Base-by-base conservation (phyloP, 495 filamentous ascomycete species). In the Talaromyces trachyspermus region DNA sequence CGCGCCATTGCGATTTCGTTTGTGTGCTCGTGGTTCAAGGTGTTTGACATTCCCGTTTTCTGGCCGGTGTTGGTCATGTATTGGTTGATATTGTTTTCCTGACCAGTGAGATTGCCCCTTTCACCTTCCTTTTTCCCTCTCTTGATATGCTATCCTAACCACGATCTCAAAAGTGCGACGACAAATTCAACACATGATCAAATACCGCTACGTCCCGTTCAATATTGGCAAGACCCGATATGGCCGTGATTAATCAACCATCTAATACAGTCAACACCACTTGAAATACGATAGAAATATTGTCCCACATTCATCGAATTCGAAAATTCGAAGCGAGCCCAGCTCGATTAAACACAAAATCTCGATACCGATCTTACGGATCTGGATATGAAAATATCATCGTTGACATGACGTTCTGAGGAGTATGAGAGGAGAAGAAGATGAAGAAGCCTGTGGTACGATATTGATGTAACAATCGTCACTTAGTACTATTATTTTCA, bases 171-270 rank as follows among this genome's bases (percentile, higher is more conserved):
- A 54, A 95, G 89, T 98, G 92, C 79, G 92, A 60, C 84, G 89
- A 68, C 92, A 98, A 70, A 98, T 98, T 50, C 92, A 98, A 75
- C 90, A 95, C 69, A 98, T 98, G 92, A 95, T 98, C 80, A 98
- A 97, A 72, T 98, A 98, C 72, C 88, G 92, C 68, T 98, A 96
- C 62, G 89, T 96, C 23, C 90, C 90, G 32, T 96, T 96, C 75
- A 83, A 88, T 14, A 82, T 95, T 54, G 90, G 90, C 62, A 96
- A 96, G 80, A 77, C 86, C 22, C 78, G 80, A 49, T 96, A 95
- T 68, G 63, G 63, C 50, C 63, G 66, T 19, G 22, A 46, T 36
- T 46, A 27, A 46, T n/a, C n/a, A n/a, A n/a, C n/a, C n/a, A n/a
- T n/a, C n/a, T n/a, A n/a, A n/a, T n/a, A n/a, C n/a, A n/a, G n/a